Percentiles rank a stretch among this genome's conserved stretches.
Evolutionary conservation across 164 flowering plant genomes (phyloP).

Genomic region (Chimonanthus salicifolius): DNA sequence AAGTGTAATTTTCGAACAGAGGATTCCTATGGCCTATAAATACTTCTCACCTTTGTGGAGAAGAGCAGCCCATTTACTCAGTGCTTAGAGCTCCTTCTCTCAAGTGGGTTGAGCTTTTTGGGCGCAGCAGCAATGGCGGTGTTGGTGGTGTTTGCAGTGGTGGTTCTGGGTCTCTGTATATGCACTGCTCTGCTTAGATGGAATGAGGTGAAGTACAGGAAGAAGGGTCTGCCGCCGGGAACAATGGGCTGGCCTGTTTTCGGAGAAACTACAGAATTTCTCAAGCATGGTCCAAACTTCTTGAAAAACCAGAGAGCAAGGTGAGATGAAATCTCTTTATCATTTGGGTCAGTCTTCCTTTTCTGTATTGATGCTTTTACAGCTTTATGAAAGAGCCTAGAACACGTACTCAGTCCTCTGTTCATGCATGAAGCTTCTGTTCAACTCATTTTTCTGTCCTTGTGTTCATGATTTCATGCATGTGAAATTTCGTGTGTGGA

Average conservation of each 20-base stretch:
- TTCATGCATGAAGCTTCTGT: neutral
- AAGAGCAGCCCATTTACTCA: constrained; percentile 1
- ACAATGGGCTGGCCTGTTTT: constrained; percentile 98
- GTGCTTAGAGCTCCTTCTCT: constrained; percentile 7
- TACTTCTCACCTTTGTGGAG: constrained; percentile 12
- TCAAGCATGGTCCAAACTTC: constrained; percentile 80
- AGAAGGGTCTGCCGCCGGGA: constrained; percentile 87
- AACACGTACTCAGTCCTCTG: neutral
- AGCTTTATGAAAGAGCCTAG: neutral
- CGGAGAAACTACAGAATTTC: constrained; percentile 94
- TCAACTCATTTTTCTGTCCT: neutral
- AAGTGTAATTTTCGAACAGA: neutral
- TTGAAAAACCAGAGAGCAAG: constrained; percentile 83
- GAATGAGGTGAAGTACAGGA: constrained; percentile 77
- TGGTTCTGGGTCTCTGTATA: constrained; percentile 39
- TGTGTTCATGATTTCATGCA: neutral
- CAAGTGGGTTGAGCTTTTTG: constrained; percentile 21
- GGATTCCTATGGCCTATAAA: constrained; percentile 24
- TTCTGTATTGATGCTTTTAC: neutral
- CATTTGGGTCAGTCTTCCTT: neutral
- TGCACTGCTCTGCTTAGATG: constrained; percentile 59
- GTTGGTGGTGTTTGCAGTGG: constrained; percentile 27
- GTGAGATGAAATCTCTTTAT: constrained; percentile 21
- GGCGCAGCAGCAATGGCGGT: constrained; percentile 59
- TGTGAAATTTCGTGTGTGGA: too few species aligned